These are phyloP conservation scores for Grosmannia penicillata DNA, from an alignment of 2,329 filamentous ascomycete species.

Conservation along the genomic window DNA sequence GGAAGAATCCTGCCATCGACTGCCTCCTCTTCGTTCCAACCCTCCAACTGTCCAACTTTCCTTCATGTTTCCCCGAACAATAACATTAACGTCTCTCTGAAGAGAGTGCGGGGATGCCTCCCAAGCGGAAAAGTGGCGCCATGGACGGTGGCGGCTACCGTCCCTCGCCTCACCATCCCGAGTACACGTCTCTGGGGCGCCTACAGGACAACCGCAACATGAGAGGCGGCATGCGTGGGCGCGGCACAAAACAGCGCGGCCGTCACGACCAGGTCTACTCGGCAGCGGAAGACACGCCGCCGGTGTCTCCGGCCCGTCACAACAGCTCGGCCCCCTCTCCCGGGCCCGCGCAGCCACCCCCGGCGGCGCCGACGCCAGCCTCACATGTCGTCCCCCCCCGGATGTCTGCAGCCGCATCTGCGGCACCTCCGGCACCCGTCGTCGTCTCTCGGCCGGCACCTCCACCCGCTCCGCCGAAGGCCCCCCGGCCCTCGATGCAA, in stretches of 20 bases:
- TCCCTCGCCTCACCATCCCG: conserved; percentile 48
- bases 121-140: conserved; percentile 42
- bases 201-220: conserved; percentile 22
- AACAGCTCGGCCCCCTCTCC: no score
- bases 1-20: conserved; percentile 1
- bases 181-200: conserved; percentile 38
- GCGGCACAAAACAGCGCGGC: conserved; percentile 25
- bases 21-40: no score
- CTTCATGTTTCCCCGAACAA: conserved; percentile 1
- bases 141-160: conserved; percentile 33
- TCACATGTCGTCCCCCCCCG: no score
- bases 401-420: no score
- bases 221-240: conserved; percentile 27
- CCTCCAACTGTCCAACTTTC: not conserved
- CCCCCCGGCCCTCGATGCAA: conserved; percentile 14
- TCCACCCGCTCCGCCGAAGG: conserved; percentile 10
- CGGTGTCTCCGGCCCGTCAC: no score
- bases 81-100: conserved; percentile 2
- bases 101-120: conserved; percentile 28
- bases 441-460: conserved; percentile 4
- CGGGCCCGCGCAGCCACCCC: no score
- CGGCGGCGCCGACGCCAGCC: no score
- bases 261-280: conserved; percentile 36
- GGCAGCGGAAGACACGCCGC: conserved; percentile 11
- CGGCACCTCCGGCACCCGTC: conserved; percentile 4